These are phyloP conservation scores for Septoria petroselini DNA, from an alignment of 2,329 filamentous ascomycete genomes.

Conservation along the genomic window DNA sequence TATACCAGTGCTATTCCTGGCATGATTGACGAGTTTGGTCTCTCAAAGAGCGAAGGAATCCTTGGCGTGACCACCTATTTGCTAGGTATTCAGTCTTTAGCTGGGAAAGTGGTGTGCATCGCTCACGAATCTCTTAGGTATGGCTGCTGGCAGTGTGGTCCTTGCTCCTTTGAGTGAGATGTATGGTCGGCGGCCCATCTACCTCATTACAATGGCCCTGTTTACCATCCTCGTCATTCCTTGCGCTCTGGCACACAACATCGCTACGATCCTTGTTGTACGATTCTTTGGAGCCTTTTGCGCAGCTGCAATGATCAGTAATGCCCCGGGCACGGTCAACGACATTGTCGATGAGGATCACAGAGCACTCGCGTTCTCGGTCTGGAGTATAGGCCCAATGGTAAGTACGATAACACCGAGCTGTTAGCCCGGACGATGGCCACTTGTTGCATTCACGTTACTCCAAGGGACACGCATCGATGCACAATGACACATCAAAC, in stretches of 20 bases:
- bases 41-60: slow-evolving; percentile 61
- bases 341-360: slow-evolving; percentile 80
- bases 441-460: no score
- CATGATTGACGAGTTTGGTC: slow-evolving; percentile 61
- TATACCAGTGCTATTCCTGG: slow-evolving; percentile 72
- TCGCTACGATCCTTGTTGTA: slow-evolving; percentile 66
- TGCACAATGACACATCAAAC: no score
- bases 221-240: slow-evolving; percentile 71
- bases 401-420: no score
- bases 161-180: slow-evolving; percentile 72
- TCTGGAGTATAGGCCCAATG: slow-evolving; percentile 81
- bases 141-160: slow-evolving; percentile 68
- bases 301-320: slow-evolving; percentile 76
- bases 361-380: slow-evolving; percentile 75
- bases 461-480: no score
- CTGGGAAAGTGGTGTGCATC: no score
- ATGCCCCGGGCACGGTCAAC: slow-evolving; percentile 76
- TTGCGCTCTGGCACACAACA: slow-evolving; percentile 64
- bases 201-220: slow-evolving; percentile 60
- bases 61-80: slow-evolving; percentile 78
- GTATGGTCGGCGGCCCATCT: slow-evolving; percentile 65
- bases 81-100: no score
- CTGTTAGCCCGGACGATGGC: no score
- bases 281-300: slow-evolving; percentile 73
- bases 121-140: no score